These are phyloP conservation scores for Lippia alba DNA, from an alignment of 305 asterid genomes.

Conservation along the genomic window DNA sequence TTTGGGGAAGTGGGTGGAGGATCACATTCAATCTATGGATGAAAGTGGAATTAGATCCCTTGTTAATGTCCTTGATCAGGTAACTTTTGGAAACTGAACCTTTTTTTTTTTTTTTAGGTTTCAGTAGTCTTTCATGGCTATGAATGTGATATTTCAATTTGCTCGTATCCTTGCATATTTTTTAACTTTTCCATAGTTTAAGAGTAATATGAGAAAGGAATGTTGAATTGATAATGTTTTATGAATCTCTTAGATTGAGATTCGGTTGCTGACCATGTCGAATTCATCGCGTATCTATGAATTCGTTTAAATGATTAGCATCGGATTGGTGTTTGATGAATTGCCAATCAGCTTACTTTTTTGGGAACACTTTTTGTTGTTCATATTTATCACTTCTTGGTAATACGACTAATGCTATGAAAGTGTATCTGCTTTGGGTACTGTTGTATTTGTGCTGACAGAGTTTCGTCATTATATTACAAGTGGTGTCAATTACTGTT, in stretches of 20 bases:
- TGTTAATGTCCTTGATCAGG: conserved; percentile 81
- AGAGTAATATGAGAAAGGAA: neutral
- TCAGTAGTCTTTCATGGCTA: neutral
- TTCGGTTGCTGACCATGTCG: neutral
- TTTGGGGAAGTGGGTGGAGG: conserved; percentile 92
- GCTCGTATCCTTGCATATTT: neutral
- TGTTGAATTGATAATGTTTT: conserved; percentile 4
- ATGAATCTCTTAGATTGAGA: neutral
- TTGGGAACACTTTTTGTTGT: neutral
- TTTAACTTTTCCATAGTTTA: neutral
- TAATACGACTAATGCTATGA: neutral
- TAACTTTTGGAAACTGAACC: conserved; percentile 26
- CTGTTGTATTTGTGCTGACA: conserved; percentile 5
- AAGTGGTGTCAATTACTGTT: neutral
- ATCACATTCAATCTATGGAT: conserved; percentile 74
- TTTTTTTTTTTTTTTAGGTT: neutral
- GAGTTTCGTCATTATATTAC: conserved; percentile 6
- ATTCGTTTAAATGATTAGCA: neutral
- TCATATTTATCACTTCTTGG: neutral
- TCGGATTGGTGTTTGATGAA: neutral
- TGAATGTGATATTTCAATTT: neutral
- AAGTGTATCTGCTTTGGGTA: neutral
- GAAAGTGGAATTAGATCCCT: conserved; percentile 71
- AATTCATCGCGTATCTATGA: neutral
- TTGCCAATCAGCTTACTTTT: neutral